Base-by-base conservation (phyloP, 2,329 filamentous ascomycete species). In the Calonectria pauciramosa region DNA sequence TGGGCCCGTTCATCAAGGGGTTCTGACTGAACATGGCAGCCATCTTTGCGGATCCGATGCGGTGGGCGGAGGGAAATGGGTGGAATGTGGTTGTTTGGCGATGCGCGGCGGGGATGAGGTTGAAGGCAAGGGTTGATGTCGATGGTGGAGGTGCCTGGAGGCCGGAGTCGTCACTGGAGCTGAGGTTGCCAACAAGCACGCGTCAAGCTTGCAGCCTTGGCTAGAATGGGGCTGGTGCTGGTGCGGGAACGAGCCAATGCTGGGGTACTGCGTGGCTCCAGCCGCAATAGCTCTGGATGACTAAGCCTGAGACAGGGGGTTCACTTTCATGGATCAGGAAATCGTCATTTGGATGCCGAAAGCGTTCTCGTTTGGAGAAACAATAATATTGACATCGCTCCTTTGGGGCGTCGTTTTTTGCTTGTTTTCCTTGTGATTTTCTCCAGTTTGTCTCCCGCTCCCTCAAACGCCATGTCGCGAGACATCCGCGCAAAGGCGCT, bases 1-100 rank as follows among this genome's bases (percentile, higher is more conserved):
- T 93, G 83, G 92, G 91, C 78, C 92, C 92, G 84, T 93, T 92
- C 88, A 93, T 89, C 83, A 92, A 83, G 79, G 92, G 91, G 85
- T 93, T 93, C 86, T 93, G 91, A 86, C 91, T 93, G 87, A 93
- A 93, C 89, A 93, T 92, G 84, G 91, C 89, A 80, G 88, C 88
- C 91, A 93, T 93, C 71, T 81, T 88, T 83, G 80, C 78, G 75
- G 64, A 67, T 69, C 59, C 38, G 71, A 38, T 34, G 30, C 34
- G 36, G 30, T n/a, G 11, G 23, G 30, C 32, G 20, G 63, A 18
- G 36, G 52, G 52, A 20, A 34, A 18, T 59, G 20, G 52, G 51
- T 41, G 20, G 16, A 28, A 2, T 60, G 18, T 20, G 18, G 65
- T 44, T n/a, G 36, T 47, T n/a, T 52, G 67, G 68, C n/a, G 74